phyloP scores from a whole-genome alignment of 1,284 basidiomycete species.

The Naganishia liquefaciens region DNA sequence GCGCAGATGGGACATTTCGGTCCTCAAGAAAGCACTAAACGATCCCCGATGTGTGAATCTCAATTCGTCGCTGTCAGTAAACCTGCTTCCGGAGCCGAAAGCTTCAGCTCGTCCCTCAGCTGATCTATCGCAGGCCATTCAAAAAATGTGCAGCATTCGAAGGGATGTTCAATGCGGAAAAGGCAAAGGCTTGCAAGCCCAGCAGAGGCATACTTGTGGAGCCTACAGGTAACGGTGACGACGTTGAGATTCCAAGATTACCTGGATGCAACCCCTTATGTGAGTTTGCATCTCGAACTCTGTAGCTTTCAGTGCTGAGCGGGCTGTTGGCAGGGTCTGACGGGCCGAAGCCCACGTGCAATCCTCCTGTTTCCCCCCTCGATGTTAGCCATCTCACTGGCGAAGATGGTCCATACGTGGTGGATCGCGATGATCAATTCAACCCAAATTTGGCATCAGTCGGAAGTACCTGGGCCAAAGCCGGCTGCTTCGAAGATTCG shows the following conservation, averaged over 20 bases:
- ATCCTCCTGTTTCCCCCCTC: conserved; percentile 29
- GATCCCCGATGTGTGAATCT: conserved; percentile 36
- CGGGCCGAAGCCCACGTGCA: conserved; percentile 32
- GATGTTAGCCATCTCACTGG: conserved; percentile 35
- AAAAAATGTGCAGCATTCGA: conserved; percentile 39
- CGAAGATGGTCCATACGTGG: conserved; percentile 37
- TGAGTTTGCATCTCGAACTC: background rate
- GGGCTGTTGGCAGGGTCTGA: conserved; percentile 32
- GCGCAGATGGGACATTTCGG: conserved; percentile 40
- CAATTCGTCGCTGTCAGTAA: background rate
- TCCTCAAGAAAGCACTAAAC: conserved; percentile 40
- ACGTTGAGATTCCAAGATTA: conserved; percentile 36
- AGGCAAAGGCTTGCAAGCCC: conserved; percentile 38
- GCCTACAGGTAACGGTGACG: conserved; percentile 37
- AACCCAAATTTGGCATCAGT: conserved; percentile 13
- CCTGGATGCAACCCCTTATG: conserved; percentile 47
- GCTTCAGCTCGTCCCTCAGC: background rate
- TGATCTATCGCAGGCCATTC: conserved; percentile 26
- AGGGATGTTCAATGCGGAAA: conserved; percentile 33
- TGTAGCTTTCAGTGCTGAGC: background rate
- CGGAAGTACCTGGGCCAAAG: conserved; percentile 34
- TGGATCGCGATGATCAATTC: conserved; percentile 32
- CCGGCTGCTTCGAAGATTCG: conserved; percentile 38
- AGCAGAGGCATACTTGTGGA: conserved; percentile 40
- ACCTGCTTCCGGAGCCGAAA: background rate